Base-by-base conservation (phyloP, 176 grass and related monocot genomes). In the maize (Zea mays) region DNA sequence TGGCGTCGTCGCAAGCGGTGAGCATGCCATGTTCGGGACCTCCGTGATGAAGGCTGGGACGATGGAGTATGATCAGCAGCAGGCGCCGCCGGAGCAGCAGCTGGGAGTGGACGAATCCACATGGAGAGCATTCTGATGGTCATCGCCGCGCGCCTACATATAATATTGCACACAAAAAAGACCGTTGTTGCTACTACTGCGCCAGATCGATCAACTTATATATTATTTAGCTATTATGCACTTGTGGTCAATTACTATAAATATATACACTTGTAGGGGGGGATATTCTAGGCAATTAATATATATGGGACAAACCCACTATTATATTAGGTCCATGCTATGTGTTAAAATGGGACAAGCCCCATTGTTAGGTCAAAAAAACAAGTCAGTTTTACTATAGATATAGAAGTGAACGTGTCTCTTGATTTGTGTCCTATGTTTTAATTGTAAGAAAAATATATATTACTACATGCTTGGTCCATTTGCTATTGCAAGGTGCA, bases 61-160 rank as follows among this genome's bases (percentile, higher is more conserved):
- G 27, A 73, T 93, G 79, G 85, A 93, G 9, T 85, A 76, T 72
- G 54, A 75, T 17, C 74, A 84, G 58, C 86, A 79, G 60, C 83
- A 69, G 43, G 84, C 3, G 8, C 19, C 5, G 40, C 8, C 43
- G 5, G 60, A 77, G 46, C 81, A 35, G 76, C 91, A 82, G 59
- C 68, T 85, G 75, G 74, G 39, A 42, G 71, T 88, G 65, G 72
- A 88, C 13, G 91, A 90, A 6, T 46, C 88, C 3, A 76, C 85
- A 55, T 93, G 91, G 91, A 90, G 85, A 83, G 34, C 87, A 45
- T 93, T 90, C 83, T 88, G 69, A 79, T 27, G 38, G 4, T 39
- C 38, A 39, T 39, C 38, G 38, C 1, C 1, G 38, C 38, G 27
- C 27, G 27, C 27, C 27, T 27, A 27, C 27, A 27, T 27, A 27